A percentile compares a stretch with the other conserved stretches of the same genome.
These are phyloP conservation scores for Durio zibethinus DNA, from an alignment of 345 rosid genomes.

Conservation along the genomic window DNA sequence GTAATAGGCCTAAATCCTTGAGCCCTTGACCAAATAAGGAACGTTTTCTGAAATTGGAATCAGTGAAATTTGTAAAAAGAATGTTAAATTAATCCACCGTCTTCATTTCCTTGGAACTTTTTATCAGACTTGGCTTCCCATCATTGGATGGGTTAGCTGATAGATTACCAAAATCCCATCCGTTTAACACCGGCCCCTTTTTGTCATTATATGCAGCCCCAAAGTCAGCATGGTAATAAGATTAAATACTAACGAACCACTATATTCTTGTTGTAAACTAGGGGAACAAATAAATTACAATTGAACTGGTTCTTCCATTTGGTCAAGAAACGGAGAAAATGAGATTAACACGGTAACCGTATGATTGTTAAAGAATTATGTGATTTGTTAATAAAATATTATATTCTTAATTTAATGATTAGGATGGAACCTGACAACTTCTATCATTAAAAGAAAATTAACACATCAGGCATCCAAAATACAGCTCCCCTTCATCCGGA, in stretches of 20 bases:
- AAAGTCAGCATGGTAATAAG: constrained; percentile 29
- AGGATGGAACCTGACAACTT: too few species aligned
- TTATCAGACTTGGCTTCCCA: constrained; percentile 15
- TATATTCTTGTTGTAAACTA: background rate
- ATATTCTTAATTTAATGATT: too few species aligned
- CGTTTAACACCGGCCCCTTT: constrained; percentile 19
- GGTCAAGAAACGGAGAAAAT: background rate
- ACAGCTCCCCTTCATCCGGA: background rate
- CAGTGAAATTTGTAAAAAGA: background rate
- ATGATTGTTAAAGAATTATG: too few species aligned
- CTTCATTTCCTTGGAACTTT: constrained; percentile 18
- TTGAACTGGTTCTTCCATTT: background rate
- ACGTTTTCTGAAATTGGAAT: background rate
- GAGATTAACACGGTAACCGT: too few species aligned
- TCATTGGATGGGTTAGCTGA: constrained; percentile 17
- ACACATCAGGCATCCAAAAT: background rate
- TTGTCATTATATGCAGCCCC: constrained; percentile 33
- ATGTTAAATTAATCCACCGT: constrained; percentile 13
- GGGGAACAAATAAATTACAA: background rate
- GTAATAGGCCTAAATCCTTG: background rate
- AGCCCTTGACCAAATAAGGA: background rate
- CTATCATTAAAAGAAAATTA: too few species aligned
- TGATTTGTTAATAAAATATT: too few species aligned
- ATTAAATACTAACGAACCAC: constrained; percentile 9
- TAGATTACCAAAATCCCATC: constrained; percentile 15